Conservation (phyloP, 164 flowering plant genomes). For the Liquidambar formosana region DNA sequence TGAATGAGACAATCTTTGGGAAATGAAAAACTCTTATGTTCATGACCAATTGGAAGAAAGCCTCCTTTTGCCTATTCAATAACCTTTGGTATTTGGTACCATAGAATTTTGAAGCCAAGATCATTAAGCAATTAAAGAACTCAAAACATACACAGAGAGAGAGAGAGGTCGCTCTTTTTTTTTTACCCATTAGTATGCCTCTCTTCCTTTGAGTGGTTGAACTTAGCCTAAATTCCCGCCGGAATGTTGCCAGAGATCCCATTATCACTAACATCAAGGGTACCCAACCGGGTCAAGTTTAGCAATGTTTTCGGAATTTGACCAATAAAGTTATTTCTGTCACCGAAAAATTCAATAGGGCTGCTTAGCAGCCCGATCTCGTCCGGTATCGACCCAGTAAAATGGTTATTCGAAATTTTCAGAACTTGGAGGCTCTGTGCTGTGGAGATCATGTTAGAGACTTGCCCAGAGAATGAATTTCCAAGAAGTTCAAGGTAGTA, state of each 20-base stretch:
- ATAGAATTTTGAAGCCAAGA: too few species aligned
- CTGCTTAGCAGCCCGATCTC: slow-evolving; percentile 38
- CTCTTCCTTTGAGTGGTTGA: too few species aligned
- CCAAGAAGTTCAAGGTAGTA: slow-evolving; percentile 51
- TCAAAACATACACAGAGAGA: too few species aligned
- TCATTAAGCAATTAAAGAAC: too few species aligned
- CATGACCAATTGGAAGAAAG: too few species aligned
- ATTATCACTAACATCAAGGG: slow-evolving; percentile 45
- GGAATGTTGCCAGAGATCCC: slow-evolving; percentile 43
- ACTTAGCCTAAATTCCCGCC: slow-evolving; percentile 20
- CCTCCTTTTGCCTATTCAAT: too few species aligned
- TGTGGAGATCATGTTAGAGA: slow-evolving; percentile 43
- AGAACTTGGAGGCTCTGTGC: slow-evolving; percentile 44
- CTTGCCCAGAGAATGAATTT: slow-evolving; percentile 55
- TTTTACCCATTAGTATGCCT: too few species aligned
- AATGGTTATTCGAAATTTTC: slow-evolving; percentile 42
- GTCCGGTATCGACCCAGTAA: slow-evolving; percentile 55
- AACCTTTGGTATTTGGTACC: too few species aligned
- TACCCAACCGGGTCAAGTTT: slow-evolving; percentile 28
- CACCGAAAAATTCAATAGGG: slow-evolving; percentile 34
- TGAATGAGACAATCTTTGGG: too few species aligned
- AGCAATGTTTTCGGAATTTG: slow-evolving; percentile 35
- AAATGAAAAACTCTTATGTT: too few species aligned
- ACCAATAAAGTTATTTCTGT: slow-evolving; percentile 33
- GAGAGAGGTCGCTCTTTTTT: too few species aligned